Conservation (phyloP, 164 flowering plant species). For the Magnolia changhungtana region DNA sequence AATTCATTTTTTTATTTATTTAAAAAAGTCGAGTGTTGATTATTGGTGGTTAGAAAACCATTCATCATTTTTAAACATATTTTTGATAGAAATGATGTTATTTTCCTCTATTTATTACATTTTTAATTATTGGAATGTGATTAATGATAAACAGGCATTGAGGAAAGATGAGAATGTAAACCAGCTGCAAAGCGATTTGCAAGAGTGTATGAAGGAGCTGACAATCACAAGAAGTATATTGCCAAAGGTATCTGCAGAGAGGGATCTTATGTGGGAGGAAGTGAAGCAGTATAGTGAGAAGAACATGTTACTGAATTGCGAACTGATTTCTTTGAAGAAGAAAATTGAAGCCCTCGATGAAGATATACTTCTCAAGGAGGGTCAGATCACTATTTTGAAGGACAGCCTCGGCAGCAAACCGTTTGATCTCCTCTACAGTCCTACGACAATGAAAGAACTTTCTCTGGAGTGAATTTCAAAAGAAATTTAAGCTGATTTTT, state of each 20-base stretch:
- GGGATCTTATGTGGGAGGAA: slow-evolving; percentile 84
- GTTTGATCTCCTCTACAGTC: slow-evolving; percentile 61
- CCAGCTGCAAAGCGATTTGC: slow-evolving; percentile 46
- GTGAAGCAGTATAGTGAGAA: slow-evolving; percentile 76
- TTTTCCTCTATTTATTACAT: background rate
- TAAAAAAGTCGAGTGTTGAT: background rate
- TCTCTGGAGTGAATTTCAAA: slow-evolving; percentile 27
- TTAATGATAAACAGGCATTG: slow-evolving; percentile 38
- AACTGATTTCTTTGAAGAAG: slow-evolving; percentile 56
- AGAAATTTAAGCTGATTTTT: background rate
- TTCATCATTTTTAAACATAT: background rate
- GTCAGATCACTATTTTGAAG: slow-evolving; percentile 78
- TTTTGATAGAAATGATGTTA: background rate
- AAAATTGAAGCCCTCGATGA: slow-evolving; percentile 78
- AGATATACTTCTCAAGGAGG: slow-evolving; percentile 85
- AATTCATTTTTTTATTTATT: background rate
- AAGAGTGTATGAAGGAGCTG: slow-evolving; percentile 61
- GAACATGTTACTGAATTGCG: slow-evolving; percentile 71
- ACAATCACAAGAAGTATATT: slow-evolving; percentile 42
- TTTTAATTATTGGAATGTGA: background rate
- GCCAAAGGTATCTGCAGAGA: slow-evolving; percentile 67
- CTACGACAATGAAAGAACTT: slow-evolving; percentile 36
- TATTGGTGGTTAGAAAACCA: background rate
- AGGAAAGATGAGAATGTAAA: slow-evolving; percentile 70
- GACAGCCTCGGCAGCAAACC: slow-evolving; percentile 51